Evolutionary conservation across 2,329 filamentous ascomycete genomes (phyloP).

Genomic region (Sclerotiophoma versabilis): DNA sequence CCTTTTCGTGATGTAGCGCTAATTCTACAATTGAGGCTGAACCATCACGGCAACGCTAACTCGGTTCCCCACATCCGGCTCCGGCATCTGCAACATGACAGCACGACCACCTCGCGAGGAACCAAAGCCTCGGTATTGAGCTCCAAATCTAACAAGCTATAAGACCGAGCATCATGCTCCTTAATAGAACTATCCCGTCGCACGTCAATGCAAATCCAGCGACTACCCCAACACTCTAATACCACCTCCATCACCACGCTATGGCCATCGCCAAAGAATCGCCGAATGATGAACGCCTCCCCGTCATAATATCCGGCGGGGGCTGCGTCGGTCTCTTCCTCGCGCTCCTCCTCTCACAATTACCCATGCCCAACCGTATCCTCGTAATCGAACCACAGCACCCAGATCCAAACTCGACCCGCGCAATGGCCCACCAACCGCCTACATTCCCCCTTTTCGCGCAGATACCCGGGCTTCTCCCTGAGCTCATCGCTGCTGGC

Average conservation of each 20-base stretch:
- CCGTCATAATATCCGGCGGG: slow-evolving; percentile 50
- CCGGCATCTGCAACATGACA: slow-evolving; percentile 16
- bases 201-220: background rate
- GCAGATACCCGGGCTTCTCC: slow-evolving; percentile 44
- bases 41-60: slow-evolving; percentile 3
- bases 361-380: slow-evolving; percentile 42
- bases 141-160: background rate
- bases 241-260: background rate
- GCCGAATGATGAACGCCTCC: slow-evolving; percentile 12
- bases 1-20: background rate
- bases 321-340: slow-evolving; percentile 53
- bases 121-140: background rate
- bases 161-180: background rate
- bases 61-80: slow-evolving; percentile 23
- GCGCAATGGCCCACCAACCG: slow-evolving; percentile 54
- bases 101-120: slow-evolving; percentile 1
- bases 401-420: slow-evolving; percentile 42
- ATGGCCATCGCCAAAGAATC: slow-evolving; percentile 8
- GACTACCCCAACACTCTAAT: background rate
- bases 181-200: background rate
- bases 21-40: slow-evolving; percentile 7
- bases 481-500: slow-evolving; percentile 41
- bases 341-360: slow-evolving; percentile 48
- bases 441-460: slow-evolving; percentile 51
- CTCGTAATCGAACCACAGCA: slow-evolving; percentile 42